phyloP scores from a whole-genome alignment of 2,329 filamentous ascomycete genomes.

The Cladorrhinum sp. region DNA sequence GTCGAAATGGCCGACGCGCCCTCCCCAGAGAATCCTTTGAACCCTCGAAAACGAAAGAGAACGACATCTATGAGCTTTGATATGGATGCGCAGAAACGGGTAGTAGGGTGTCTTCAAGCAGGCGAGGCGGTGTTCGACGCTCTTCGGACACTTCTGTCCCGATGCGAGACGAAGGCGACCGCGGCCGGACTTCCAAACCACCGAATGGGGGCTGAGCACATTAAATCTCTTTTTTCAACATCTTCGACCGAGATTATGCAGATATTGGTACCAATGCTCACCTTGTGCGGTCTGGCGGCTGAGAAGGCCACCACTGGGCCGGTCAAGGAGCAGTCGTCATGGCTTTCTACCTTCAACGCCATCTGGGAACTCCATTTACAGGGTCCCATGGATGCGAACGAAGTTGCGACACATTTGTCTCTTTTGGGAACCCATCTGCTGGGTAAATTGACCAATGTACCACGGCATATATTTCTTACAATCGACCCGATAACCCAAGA shows the following conservation, averaged over 20 bases:
- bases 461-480: constrained; percentile 17
- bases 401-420: constrained; percentile 50
- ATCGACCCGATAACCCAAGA: constrained; percentile 29
- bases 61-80: constrained; percentile 37
- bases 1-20: constrained; percentile 30
- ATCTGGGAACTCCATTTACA: constrained; percentile 57
- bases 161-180: constrained; percentile 37
- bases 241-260: constrained; percentile 46
- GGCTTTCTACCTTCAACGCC: constrained; percentile 45
- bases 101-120: constrained; percentile 43
- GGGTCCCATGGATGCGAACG: constrained; percentile 43
- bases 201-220: constrained; percentile 54
- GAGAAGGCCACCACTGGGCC: constrained; percentile 33
- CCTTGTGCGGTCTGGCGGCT: constrained; percentile 43
- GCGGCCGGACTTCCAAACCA: constrained; percentile 34
- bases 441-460: constrained; percentile 38
- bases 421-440: constrained; percentile 39
- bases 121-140: constrained; percentile 48
- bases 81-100: constrained; percentile 39
- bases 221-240: constrained; percentile 54
- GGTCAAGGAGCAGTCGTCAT: constrained; percentile 40
- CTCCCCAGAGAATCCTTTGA: constrained; percentile 28
- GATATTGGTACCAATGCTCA: constrained; percentile 45
- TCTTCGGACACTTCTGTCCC: constrained; percentile 45
- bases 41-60: constrained; percentile 48